Evolutionary conservation across 257 asterid genomes (phyloP).

Genomic region (Oldenlandia corymbosa): DNA sequence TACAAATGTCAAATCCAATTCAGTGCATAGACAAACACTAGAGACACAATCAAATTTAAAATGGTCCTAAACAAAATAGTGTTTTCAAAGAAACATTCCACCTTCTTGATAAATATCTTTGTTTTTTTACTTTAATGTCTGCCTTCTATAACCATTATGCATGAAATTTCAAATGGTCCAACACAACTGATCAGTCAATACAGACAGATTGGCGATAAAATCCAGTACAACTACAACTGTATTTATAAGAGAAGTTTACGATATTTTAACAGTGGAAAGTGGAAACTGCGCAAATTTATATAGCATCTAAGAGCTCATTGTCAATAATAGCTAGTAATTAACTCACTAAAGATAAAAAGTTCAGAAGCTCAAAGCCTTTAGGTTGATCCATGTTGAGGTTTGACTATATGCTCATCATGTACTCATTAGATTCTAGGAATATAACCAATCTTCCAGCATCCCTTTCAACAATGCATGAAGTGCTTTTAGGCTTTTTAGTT

Average conservation of each 20-base stretch:
- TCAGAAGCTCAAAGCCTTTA: not conserved
- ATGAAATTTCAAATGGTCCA: not conserved
- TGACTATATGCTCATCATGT: not conserved
- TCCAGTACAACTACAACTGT: not conserved
- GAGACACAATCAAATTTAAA: no score
- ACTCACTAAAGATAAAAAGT: not conserved
- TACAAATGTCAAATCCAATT: not conserved
- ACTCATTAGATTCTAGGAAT: not conserved
- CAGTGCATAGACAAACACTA: no score
- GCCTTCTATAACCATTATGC: no score
- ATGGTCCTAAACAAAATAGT: constrained; percentile 1
- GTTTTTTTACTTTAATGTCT: no score
- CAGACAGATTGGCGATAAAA: not conserved
- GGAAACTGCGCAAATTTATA: not conserved
- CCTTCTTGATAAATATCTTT: no score
- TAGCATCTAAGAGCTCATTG: not conserved
- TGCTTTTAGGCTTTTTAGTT: no score
- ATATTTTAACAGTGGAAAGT: not conserved
- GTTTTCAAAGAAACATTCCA: no score
- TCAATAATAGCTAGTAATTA: not conserved
- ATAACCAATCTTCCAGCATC: not conserved
- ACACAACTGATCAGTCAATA: not conserved
- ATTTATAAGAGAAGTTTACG: not conserved
- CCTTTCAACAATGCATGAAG: not conserved
- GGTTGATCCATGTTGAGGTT: not conserved